A percentile compares a stretch with the other conserved stretches of the same genome.
Conservation (phyloP, 2,329 filamentous ascomycete genomes). For the Penicillium digitatum region DNA sequence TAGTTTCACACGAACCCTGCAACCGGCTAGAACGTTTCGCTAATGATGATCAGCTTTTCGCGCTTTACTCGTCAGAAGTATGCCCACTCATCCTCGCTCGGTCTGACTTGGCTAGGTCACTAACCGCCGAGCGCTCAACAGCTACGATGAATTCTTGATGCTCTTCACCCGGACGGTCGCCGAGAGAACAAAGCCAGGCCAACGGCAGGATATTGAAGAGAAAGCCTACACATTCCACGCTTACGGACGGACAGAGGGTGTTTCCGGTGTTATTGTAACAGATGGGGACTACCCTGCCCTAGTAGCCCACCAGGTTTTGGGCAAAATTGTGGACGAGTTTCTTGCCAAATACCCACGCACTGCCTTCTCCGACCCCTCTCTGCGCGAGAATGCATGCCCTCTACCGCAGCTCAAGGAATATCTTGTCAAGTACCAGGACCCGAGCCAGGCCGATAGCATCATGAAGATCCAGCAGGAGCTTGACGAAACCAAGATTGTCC, state of each 20-base stretch:
- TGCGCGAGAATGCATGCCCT: constrained; percentile 48
- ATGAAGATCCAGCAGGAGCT: constrained; percentile 95
- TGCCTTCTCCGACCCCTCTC: constrained; percentile 56
- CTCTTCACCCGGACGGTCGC: constrained; percentile 84
- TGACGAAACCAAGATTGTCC: constrained; percentile 93
- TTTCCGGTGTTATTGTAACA: constrained; percentile 73
- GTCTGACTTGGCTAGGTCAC: constrained; percentile 1
- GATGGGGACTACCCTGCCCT: constrained; percentile 71
- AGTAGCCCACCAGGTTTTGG: constrained; percentile 80
- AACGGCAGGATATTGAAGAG: constrained; percentile 74
- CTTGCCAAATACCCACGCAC: constrained; percentile 68
- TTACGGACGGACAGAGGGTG: constrained; percentile 66
- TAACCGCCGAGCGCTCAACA: constrained; percentile 20
- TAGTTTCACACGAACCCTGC: constrained; percentile 5
- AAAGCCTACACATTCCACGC: constrained; percentile 60
- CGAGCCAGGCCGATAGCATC: constrained; percentile 83
- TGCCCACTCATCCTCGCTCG: constrained; percentile 20
- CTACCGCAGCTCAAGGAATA: constrained; percentile 79
- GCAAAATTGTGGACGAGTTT: constrained; percentile 86
- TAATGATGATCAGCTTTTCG: constrained; percentile 52
- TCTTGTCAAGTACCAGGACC: constrained; percentile 75
- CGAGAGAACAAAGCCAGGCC: constrained; percentile 74
- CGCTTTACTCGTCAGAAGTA: constrained; percentile 73
- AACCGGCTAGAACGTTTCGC: background rate
- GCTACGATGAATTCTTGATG: constrained; percentile 69